Evolutionary conservation across 2,329 filamentous ascomycete genomes (phyloP).

Genomic region (Trichoderma brevicompactum): DNA sequence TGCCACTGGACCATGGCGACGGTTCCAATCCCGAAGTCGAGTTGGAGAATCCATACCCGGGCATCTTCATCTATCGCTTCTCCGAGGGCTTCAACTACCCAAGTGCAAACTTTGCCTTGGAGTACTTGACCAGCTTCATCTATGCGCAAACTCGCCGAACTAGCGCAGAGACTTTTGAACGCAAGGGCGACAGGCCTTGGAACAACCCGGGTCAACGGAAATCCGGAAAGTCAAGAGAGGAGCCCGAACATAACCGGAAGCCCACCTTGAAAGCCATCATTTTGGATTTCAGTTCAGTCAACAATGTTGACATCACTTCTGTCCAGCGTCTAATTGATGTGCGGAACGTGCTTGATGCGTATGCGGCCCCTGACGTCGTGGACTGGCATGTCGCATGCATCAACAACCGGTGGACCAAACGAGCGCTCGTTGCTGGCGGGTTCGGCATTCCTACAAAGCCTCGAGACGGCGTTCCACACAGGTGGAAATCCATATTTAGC

Average conservation of each 20-base stretch:
- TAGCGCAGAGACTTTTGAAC: constrained; percentile 66
- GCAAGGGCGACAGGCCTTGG: constrained; percentile 84
- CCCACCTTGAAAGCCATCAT: constrained; percentile 87
- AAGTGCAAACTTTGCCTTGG: constrained; percentile 86
- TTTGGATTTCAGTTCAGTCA: constrained; percentile 90
- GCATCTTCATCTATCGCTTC: constrained; percentile 95
- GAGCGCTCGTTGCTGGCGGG: constrained; percentile 81
- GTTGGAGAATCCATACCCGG: constrained; percentile 82
- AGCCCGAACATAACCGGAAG: constrained; percentile 46
- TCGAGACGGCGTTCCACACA: constrained; percentile 54
- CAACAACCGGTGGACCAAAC: constrained; percentile 89
- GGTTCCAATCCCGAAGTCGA: constrained; percentile 85
- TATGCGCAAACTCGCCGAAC: constrained; percentile 76
- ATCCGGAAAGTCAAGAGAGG: constrained; percentile 49
- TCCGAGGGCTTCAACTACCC: constrained; percentile 96
- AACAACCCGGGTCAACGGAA: constrained; percentile 79
- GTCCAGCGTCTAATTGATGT: constrained; percentile 93
- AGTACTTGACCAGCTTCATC: constrained; percentile 72
- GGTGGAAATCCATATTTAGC: constrained; percentile 95
- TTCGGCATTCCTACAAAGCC: constrained; percentile 78
- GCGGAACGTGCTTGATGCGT: constrained; percentile 88
- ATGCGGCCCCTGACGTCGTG: constrained; percentile 77
- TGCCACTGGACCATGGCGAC: constrained; percentile 85
- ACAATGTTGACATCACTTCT: constrained; percentile 91
- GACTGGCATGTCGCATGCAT: constrained; percentile 97